Base-by-base conservation (phyloP, 2,329 filamentous ascomycete species). In the Ascochyta koolunga region DNA sequence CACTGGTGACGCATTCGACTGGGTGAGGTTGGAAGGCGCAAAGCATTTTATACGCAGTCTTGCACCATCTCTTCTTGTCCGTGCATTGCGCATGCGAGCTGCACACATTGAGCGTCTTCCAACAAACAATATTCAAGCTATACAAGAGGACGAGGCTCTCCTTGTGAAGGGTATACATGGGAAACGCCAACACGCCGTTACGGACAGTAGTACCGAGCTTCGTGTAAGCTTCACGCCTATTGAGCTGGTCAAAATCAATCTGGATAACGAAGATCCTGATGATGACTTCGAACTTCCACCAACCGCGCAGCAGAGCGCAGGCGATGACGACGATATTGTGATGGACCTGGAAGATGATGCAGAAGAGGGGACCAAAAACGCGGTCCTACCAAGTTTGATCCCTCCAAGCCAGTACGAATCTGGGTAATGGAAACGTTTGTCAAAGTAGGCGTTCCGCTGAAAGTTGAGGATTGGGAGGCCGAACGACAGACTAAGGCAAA, bases 41-140 rank as follows among this genome's bases (percentile, higher is more conserved):
- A 84, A 89, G 67, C 96, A 96, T 68, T 90, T 96, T 56, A 87
- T 96, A 24, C 85, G 88, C 13, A 88, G 90, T 24, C 78, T 98
- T 10, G 89, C 91, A 0, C 90, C 91, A 10, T 86, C 88, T 7
- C 76, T 98, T 1, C 78, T 98, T 2, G 80, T 86, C 13, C 84
- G 83, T 56, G 86, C 83, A 56, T 79, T 82, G 29, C 72, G 78
- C 13, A 55, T 80, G 56, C 67, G 73, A 38, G 75, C 69, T 2
- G 58, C 65, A 42, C 51, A 60, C 4, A 41, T 44, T 2, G 56
- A 64, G 5, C 59, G 57, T 27, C 54, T 67, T 16, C 59, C 60
- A 24, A 59, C 61, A 11, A 50, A 71, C 18, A 66, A 76, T 36
- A 45, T 71, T 48, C 79, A 69, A 54, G 74, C 70, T 22, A 71